Evolutionary conservation across 345 rosid genomes (phyloP), one percentile per base, ranked within the genome.

Genomic region (Lepidium sativum): DNA sequence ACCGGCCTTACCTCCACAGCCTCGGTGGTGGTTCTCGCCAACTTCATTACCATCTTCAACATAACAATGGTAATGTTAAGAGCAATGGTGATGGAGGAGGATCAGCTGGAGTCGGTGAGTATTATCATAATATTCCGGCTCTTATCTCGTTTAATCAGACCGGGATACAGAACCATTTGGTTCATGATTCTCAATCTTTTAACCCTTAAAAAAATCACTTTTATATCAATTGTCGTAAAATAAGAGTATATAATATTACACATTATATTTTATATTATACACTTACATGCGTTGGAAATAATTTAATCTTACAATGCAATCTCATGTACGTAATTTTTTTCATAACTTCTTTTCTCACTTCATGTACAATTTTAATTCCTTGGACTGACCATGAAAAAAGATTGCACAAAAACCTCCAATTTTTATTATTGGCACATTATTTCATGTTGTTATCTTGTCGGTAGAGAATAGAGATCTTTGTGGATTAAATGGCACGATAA

Each of bases 121-220:
- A 78, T 72, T 86, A 83, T 11, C 79, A 60, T 39, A 67, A 44
- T 52, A 44, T 60, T 44, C 77, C 96, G 69, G 68, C 87, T 57
- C 77, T 75, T 60, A 79, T 91, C 66, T 71, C 95, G 16, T 91
- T 91, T 69, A 86, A 83, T 56, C 89, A 82, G 65, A 76, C 79
- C 38, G 80, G 83, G 25, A 75, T 77, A 41, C 86, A 85, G 50
- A 53, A 84, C 33, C 95, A 84, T 69, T 84, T 88, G 49, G 80
- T 79, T 65, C 86, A 88, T 69, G 92, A 65, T 53, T 76, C 83
- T 40, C 81, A 89, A 57, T 65, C 87, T 75, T 86, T 80, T 32
- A 75, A 85, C 60, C 84, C 92, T 39, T 86, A 47, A 84, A 14
- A 8, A n/a, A 32, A 39, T 17, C 16, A 16, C 15, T 18, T 32